Evolutionary conservation across 2,329 filamentous ascomycete genomes (phyloP).

Genomic region (Verticillium isaacii): DNA sequence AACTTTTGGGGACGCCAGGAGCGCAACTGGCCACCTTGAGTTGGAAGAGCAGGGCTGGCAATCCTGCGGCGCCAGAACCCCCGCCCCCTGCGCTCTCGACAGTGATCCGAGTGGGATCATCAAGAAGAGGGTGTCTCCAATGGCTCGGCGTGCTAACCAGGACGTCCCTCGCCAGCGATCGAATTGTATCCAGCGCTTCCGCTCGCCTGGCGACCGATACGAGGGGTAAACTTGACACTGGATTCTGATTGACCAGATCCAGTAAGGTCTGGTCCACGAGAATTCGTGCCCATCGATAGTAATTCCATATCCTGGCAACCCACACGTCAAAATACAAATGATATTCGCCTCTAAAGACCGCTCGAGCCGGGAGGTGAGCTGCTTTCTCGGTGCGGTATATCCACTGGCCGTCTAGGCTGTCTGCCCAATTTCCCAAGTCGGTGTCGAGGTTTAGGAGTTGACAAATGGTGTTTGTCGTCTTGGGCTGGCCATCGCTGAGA

Average conservation of each 20-base stretch:
- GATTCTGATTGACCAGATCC: slow-evolving; percentile 30
- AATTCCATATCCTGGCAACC: slow-evolving; percentile 51
- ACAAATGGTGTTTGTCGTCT: slow-evolving; percentile 28
- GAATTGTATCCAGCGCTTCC: slow-evolving; percentile 27
- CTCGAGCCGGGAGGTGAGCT: slow-evolving; percentile 28
- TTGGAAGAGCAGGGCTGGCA: slow-evolving; percentile 45
- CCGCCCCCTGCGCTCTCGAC: slow-evolving; percentile 31
- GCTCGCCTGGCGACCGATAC: slow-evolving; percentile 23
- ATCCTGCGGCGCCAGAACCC: slow-evolving; percentile 41
- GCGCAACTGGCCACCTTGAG: slow-evolving; percentile 42
- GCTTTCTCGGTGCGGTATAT: slow-evolving; percentile 26
- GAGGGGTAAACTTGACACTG: slow-evolving; percentile 28
- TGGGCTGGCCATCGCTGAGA: slow-evolving; percentile 30
- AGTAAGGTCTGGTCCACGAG: slow-evolving; percentile 46
- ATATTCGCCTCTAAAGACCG: slow-evolving; percentile 47
- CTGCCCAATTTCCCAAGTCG: slow-evolving; percentile 34
- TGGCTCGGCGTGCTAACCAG: slow-evolving; percentile 43
- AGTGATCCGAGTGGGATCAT: slow-evolving; percentile 23
- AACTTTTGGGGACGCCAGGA: slow-evolving; percentile 34
- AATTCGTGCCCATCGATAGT: slow-evolving; percentile 55
- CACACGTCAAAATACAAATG: slow-evolving; percentile 52
- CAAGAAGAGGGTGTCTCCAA: slow-evolving; percentile 45
- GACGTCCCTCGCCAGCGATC: slow-evolving; percentile 34
- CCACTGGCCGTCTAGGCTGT: slow-evolving; percentile 27
- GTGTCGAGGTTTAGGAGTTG: slow-evolving; percentile 34